Evolutionary conservation across 495 filamentous ascomycete genomes (phyloP).

Genomic region (Jackrogersella multiformis): DNA sequence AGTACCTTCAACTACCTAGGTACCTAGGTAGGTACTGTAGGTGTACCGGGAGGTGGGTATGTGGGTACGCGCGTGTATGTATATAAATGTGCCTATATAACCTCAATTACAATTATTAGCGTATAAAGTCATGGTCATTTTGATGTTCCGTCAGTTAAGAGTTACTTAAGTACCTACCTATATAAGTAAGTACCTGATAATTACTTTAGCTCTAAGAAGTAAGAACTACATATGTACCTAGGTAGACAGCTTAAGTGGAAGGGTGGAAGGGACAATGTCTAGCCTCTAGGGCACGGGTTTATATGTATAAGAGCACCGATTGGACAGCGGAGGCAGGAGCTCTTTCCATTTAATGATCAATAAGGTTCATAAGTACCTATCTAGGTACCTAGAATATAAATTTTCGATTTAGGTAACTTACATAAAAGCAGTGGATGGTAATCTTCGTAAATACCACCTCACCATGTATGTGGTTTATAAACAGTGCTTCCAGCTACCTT

Average conservation of each 20-base stretch:
- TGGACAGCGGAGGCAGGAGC: background rate
- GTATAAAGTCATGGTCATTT: background rate
- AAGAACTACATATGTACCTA: conserved; percentile 6
- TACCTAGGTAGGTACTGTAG: too few species aligned
- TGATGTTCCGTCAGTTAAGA: conserved; percentile 17
- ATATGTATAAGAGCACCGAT: conserved; percentile 20
- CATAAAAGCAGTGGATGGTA: too few species aligned
- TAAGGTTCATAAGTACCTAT: background rate
- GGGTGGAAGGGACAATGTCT: background rate
- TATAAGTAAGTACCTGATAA: conserved; percentile 1
- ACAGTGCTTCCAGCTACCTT: background rate
- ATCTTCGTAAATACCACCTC: background rate
- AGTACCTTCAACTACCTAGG: too few species aligned
- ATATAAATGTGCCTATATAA: conserved; percentile 30
- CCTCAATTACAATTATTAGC: conserved; percentile 3
- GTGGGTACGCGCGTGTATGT: background rate
- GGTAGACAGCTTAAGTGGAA: conserved; percentile 4
- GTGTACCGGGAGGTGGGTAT: conserved; percentile 9
- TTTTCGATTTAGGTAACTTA: too few species aligned
- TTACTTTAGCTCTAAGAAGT: background rate
- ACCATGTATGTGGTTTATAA: conserved; percentile 3
- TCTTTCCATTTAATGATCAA: background rate
- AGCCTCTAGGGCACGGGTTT: conserved; percentile 17
- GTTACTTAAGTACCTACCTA: too few species aligned
- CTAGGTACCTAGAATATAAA: too few species aligned